Evolutionary conservation across 73 alveolate genomes (phyloP).

Genomic region (Symbiodinium pilosum): DNA sequence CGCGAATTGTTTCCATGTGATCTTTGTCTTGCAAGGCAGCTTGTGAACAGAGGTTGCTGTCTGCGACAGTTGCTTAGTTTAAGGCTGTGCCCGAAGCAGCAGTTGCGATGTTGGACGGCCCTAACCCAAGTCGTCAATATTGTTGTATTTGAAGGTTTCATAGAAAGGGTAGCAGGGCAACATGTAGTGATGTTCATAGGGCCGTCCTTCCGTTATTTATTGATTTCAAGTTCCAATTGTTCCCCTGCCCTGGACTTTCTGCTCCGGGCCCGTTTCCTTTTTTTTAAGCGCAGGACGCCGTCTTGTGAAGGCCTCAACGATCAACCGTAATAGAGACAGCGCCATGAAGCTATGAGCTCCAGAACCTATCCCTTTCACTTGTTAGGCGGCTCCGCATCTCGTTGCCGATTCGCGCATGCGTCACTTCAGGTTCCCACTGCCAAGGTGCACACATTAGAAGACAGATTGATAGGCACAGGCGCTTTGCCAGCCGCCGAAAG

Average conservation of each 20-base stretch:
- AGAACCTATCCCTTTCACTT: too few relatives aligned
- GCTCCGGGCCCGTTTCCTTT: slow-evolving; percentile 20
- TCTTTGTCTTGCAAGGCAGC: not conserved
- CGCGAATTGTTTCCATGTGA: slow-evolving; percentile 5
- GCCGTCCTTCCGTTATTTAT: not conserved
- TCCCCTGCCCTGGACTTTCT: slow-evolving; percentile 13
- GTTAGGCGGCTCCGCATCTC: not conserved
- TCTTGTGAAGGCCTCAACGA: not conserved
- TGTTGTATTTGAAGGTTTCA: too few relatives aligned
- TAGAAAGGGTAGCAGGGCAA: too few relatives aligned
- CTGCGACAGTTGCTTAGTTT: not conserved
- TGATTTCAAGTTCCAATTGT: not conserved
- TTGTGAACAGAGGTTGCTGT: not conserved
- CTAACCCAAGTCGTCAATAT: too few relatives aligned
- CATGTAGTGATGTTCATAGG: too few relatives aligned
- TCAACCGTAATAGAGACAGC: too few relatives aligned
- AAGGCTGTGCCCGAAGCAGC: not conserved
- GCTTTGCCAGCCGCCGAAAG: too few relatives aligned
- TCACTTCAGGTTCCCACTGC: slow-evolving; percentile 4
- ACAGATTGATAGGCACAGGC: too few relatives aligned
- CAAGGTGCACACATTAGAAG: slow-evolving; percentile 20
- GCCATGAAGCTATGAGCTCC: too few relatives aligned
- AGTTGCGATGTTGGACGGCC: not conserved
- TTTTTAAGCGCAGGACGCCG: not conserved
- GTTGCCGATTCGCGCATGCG: not conserved